Evolutionary conservation across 1,284 basidiomycete genomes (phyloP).

Genomic region (Chondrostereum purpureum): DNA sequence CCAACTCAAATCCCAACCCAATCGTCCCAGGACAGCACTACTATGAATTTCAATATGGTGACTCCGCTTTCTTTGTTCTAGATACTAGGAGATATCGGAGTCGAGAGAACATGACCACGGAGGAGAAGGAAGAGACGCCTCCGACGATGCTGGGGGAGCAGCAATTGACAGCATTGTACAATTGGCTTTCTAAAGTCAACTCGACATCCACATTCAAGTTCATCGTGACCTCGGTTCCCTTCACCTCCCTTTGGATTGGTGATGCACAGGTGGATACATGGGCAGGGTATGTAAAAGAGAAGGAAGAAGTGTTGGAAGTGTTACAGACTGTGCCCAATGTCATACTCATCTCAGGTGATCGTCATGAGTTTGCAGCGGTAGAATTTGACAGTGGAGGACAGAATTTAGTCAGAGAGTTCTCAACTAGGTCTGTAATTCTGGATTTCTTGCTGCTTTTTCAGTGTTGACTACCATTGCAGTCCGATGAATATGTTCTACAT

Average conservation of each 20-base stretch:
- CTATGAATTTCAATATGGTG: slow-evolving; percentile 62
- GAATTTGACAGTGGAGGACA: slow-evolving; percentile 44
- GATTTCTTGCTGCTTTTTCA: neutral
- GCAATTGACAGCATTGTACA: slow-evolving; percentile 58
- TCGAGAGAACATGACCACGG: slow-evolving; percentile 17
- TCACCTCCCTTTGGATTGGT: slow-evolving; percentile 71
- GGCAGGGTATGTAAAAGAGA: slow-evolving; percentile 65
- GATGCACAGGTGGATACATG: slow-evolving; percentile 67
- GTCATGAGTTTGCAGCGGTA: slow-evolving; percentile 77
- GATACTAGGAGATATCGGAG: slow-evolving; percentile 70
- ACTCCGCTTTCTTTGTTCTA: slow-evolving; percentile 74
- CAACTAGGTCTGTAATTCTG: slow-evolving; percentile 23
- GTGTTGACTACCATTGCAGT: slow-evolving; percentile 21
- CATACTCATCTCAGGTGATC: slow-evolving; percentile 62
- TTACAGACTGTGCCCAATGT: slow-evolving; percentile 71
- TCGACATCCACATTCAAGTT: slow-evolving; percentile 78
- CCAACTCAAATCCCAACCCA: slow-evolving; percentile 59
- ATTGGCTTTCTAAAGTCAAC: slow-evolving; percentile 72
- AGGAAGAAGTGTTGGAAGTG: slow-evolving; percentile 46
- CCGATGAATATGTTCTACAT: slow-evolving; percentile 74
- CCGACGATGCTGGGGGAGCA: slow-evolving; percentile 70
- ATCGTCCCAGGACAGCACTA: slow-evolving; percentile 43
- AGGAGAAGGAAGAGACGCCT: slow-evolving; percentile 27
- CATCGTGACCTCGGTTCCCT: slow-evolving; percentile 71
- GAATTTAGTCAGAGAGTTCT: slow-evolving; percentile 33